phyloP scores from a whole-genome alignment of 169 alveolate genomes.

The Cystoisospora suis region DNA sequence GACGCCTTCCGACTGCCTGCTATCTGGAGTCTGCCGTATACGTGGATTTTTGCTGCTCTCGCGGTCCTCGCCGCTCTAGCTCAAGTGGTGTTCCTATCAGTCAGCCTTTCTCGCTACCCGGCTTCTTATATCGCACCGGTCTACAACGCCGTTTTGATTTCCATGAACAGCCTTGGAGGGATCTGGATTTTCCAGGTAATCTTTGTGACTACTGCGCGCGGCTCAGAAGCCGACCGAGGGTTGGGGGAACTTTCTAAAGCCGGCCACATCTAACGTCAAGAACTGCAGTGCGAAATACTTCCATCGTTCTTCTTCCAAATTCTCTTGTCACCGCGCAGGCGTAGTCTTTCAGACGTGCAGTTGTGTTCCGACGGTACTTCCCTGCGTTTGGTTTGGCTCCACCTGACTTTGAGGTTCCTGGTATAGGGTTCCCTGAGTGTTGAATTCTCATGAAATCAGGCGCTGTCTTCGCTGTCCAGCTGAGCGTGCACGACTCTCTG shows the following conservation, averaged over 20 bases:
- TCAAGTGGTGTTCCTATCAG: neutral
- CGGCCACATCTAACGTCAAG: neutral
- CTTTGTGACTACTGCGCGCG: neutral
- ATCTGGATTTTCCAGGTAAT: conserved; percentile 25
- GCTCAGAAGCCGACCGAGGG: no score
- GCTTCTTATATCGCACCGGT: conserved; percentile 6
- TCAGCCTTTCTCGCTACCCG: conserved; percentile 15
- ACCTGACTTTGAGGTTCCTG: no score
- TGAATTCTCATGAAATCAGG: no score
- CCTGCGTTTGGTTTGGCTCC: no score
- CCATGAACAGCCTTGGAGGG: conserved; percentile 22
- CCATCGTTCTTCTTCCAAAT: neutral
- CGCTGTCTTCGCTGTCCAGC: no score
- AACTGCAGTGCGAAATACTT: neutral
- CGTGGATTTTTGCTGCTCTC: conserved; percentile 14
- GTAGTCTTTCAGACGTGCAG: no score
- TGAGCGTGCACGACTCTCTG: no score
- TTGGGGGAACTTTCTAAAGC: neutral
- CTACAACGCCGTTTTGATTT: conserved; percentile 12
- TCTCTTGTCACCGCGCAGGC: neutral
- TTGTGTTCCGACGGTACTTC: no score
- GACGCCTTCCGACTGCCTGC: neutral
- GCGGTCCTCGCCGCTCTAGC: neutral
- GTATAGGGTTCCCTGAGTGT: no score
- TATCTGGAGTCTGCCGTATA: neutral